phyloP scores from a whole-genome alignment of 441 rosid species.

The Arabidopsis hybrid region DNA sequence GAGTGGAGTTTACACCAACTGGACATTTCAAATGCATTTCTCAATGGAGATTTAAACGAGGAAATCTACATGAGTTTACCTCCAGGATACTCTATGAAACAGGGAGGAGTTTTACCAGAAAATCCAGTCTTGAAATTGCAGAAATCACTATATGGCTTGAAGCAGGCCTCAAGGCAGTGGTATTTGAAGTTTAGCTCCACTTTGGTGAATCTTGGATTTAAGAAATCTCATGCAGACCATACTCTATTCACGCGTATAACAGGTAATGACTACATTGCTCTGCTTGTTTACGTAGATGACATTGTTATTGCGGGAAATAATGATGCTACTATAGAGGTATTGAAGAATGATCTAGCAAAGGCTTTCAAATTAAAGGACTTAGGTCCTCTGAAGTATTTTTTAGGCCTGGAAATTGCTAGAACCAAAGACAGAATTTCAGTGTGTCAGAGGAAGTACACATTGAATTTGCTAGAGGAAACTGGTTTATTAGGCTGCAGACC shows the following conservation, averaged over 20 bases:
- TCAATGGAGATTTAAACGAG: not conserved
- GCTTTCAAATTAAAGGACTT: not conserved
- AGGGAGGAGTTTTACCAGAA: not conserved
- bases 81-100: not conserved
- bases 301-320: not conserved
- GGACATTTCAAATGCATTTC: not conserved
- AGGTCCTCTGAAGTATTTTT: not conserved
- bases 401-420: not conserved
- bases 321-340: too few relatives aligned
- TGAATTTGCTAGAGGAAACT: not conserved
- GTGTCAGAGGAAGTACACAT: not conserved
- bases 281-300: not conserved
- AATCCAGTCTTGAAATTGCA: not conserved
- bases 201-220: not conserved
- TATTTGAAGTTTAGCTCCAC: not conserved
- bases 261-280: not conserved
- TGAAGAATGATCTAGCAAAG: not conserved
- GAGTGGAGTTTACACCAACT: not conserved
- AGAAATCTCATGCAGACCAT: not conserved
- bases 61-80: not conserved
- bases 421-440: rapidly evolving
- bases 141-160: not conserved
- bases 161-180: not conserved
- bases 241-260: not conserved
- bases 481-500: not conserved